Percentiles rank a stretch among this genome's conserved stretches.
phyloP scores from a whole-genome alignment of 352 stramenopile species.

The Phytophthora meadii region DNA sequence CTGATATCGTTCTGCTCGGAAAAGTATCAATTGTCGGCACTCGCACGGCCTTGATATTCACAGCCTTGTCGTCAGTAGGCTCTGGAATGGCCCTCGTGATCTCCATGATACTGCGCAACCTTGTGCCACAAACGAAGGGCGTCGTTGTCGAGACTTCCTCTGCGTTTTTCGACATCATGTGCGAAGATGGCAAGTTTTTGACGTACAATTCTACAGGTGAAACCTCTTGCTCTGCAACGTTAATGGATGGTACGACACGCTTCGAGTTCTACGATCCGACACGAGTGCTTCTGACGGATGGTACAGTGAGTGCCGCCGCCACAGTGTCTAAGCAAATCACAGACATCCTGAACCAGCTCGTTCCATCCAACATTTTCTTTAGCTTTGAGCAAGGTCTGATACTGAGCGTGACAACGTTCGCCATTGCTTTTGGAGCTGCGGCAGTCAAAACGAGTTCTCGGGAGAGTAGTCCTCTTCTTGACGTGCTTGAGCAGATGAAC shows the following conservation, averaged over 20 bases:
- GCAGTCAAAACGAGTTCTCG: slow-evolving; percentile 53
- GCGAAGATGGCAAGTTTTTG: slow-evolving; percentile 47
- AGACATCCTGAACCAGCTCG: slow-evolving; percentile 59
- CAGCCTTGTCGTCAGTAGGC: slow-evolving; percentile 45
- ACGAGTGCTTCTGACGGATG: slow-evolving; percentile 35
- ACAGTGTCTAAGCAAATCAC: slow-evolving; percentile 62
- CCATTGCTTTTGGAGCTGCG: slow-evolving; percentile 66
- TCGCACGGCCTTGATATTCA: slow-evolving; percentile 60
- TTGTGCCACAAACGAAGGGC: slow-evolving; percentile 35
- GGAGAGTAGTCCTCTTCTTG: slow-evolving; percentile 64
- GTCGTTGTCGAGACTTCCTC: slow-evolving; percentile 16
- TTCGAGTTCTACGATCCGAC: slow-evolving; percentile 61
- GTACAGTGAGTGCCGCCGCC: slow-evolving; percentile 25
- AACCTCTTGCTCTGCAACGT: slow-evolving; percentile 31
- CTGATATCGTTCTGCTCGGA: slow-evolving; percentile 69
- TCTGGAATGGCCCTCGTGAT: slow-evolving; percentile 48
- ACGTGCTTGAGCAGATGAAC: slow-evolving; percentile 73
- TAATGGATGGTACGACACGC: slow-evolving; percentile 31
- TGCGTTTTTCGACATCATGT: slow-evolving; percentile 48
- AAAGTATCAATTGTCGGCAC: slow-evolving; percentile 69
- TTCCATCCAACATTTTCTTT: slow-evolving; percentile 65
- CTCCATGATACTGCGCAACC: slow-evolving; percentile 47
- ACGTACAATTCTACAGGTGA: slow-evolving; percentile 31
- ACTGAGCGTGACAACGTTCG: slow-evolving; percentile 71
- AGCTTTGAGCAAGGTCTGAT: slow-evolving; percentile 61